A percentile compares a stretch with the other conserved stretches of the same genome.
phyloP scores from a whole-genome alignment of 495 filamentous ascomycete species.

The Choiromyces venosus region DNA sequence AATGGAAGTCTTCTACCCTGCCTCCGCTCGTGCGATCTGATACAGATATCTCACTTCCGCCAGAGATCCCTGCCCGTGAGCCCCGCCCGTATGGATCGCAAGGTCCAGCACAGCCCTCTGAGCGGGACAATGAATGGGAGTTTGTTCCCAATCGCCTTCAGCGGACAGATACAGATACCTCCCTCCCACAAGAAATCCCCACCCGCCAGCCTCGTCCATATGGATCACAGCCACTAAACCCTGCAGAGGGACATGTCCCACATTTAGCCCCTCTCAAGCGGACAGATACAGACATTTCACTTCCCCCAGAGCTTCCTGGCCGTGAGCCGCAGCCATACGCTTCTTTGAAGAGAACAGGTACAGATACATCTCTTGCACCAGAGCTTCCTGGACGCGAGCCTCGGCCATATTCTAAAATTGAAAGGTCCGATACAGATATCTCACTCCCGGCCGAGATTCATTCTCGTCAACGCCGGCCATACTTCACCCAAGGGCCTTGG shows the following conservation, averaged over 20 bases:
- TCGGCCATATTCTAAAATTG: not conserved
- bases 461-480: not conserved
- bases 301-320: not conserved
- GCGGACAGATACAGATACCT: not conserved
- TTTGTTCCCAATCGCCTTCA: not conserved
- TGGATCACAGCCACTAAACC: not conserved
- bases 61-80: not conserved
- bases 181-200: not conserved
- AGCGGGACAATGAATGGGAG: not conserved
- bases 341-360: not conserved
- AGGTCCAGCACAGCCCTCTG: not conserved
- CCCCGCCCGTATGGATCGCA: not conserved
- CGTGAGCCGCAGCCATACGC: not conserved
- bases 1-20: not conserved
- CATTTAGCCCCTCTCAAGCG: not conserved
- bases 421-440: not conserved
- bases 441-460: not conserved
- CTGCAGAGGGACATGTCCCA: not conserved
- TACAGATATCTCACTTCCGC: not conserved
- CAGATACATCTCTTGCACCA: not conserved
- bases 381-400: not conserved
- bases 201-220: not conserved
- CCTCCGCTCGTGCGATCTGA: conserved; percentile 2
- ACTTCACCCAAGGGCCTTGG: not conserved
- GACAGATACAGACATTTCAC: not conserved